Evolutionary conservation across 192 early-diverging fungal species (phyloP), one percentile per base, ranked within the genome.

Genomic region (Coemansia umbellata): DNA sequence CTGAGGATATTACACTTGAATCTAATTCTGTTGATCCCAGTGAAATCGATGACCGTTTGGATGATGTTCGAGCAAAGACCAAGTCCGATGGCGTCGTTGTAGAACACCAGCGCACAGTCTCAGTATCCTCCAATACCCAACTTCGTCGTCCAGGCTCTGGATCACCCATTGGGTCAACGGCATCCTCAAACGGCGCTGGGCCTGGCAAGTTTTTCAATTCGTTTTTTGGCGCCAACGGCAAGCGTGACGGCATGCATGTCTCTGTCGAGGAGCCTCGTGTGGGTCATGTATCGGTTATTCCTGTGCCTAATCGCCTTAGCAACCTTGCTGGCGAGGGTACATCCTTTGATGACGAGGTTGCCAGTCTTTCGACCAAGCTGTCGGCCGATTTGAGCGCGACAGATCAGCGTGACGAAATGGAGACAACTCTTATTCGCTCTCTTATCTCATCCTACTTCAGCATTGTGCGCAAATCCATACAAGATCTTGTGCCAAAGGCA

Each of bases 401-500:
- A n/a, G 73, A 74, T 14, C 66, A 84, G 47, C 79, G 85, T 24
- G 89, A 91, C 53, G 86, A 89, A 55, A 69, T 89, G 73, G 89
- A 91, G 65, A 84, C 83, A 3, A 81, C 86, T 48, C 74, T 91
- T 22, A 91, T 91, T 53, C 87, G 89, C 32, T 87, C 86, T 0
- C 69, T 91, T 26, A 91, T 91, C 39, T 69, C 84, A 5, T 88
- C 84, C 21, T 91, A 91, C 65, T 91, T 91, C 57, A 72, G 78
- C 49, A 85, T 91, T 57, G 86, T 87, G 26, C 85, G 87, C 58
- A 88, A 91, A 69, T 83, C 86, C 11, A 82, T 89, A 50, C 85
- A 87, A 63, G 89, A 91, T 35, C 55, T 85, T 50, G 87, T 91
- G 7, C 89, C 89, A 45, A 91, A 91, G 74, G 82, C 89, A 3